Evolutionary conservation across 2,329 filamentous ascomycete species (phyloP).

Genomic region (Pseudogymnoascus sp.): DNA sequence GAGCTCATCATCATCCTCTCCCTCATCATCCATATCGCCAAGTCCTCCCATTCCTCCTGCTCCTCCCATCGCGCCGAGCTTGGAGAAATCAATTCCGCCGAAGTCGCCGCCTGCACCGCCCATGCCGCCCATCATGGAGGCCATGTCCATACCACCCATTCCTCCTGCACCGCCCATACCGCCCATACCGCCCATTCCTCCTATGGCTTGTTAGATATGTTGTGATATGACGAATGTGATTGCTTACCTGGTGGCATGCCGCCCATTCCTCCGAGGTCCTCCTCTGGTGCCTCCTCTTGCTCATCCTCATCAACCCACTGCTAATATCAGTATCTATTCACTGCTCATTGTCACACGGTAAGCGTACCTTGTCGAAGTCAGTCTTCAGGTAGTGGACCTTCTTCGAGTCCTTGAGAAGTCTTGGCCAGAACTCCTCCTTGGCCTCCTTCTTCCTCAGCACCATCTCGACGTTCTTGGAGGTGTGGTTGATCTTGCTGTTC

Average conservation of each 20-base stretch:
- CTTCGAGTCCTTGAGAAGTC: slow-evolving; percentile 81
- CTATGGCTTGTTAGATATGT: not conserved
- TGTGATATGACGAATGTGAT: slow-evolving; percentile 9
- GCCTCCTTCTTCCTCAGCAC: slow-evolving; percentile 96
- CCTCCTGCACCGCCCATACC: slow-evolving; percentile 32
- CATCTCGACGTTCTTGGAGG: slow-evolving; percentile 76
- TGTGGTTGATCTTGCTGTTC: slow-evolving; percentile 82
- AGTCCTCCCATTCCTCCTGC: slow-evolving; percentile 29
- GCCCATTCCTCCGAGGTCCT: slow-evolving; percentile 65
- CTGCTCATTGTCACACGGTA: not conserved
- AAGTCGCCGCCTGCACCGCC: slow-evolving; percentile 54
- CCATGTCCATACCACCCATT: slow-evolving; percentile 30
- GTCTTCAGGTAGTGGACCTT: slow-evolving; percentile 97
- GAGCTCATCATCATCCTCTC: slow-evolving; percentile 71
- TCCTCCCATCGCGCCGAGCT: slow-evolving; percentile 58
- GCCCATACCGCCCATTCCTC: slow-evolving; percentile 26
- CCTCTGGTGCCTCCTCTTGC: slow-evolving; percentile 81
- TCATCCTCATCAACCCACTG: slow-evolving; percentile 49
- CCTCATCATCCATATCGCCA: slow-evolving; percentile 27
- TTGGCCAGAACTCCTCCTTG: slow-evolving; percentile 90
- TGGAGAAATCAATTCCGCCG: slow-evolving; percentile 87
- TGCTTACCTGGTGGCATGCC: slow-evolving; percentile 49
- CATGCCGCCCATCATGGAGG: slow-evolving; percentile 30
- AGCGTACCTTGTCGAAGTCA: slow-evolving; percentile 83
- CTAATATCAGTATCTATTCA: not conserved